Conservation (phyloP, 177 flowering plant species). For the Vitis hybrid region DNA sequence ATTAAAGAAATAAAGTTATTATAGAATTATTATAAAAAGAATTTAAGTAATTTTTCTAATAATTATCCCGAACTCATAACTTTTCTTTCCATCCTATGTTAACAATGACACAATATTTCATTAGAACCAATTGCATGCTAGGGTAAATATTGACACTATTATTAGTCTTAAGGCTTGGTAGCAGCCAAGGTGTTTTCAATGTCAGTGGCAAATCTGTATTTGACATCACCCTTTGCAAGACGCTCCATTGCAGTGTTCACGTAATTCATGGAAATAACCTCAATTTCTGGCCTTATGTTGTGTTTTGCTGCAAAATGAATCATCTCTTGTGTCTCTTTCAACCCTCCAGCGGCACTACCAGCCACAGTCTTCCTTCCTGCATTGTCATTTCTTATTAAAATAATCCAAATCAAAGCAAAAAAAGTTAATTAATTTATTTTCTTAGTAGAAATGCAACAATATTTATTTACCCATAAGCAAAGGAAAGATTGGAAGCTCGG, state of each 20-base stretch:
- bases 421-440: too few relatives aligned
- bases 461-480: constrained; percentile 34
- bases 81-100: too few relatives aligned
- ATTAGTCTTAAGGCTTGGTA: constrained; percentile 2
- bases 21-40: too few relatives aligned
- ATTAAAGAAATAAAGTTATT: too few relatives aligned
- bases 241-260: constrained; percentile 41
- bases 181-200: constrained; percentile 23
- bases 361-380: constrained; percentile 34
- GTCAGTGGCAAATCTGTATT: constrained; percentile 37
- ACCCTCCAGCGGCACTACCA: constrained; percentile 33
- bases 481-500: constrained; percentile 38
- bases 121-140: too few relatives aligned
- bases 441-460: too few relatives aligned
- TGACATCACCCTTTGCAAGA: constrained; percentile 27
- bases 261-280: constrained; percentile 30
- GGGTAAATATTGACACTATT: too few relatives aligned
- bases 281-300: constrained; percentile 30
- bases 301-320: constrained; percentile 40
- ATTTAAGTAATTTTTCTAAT: too few relatives aligned
- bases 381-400: neutral
- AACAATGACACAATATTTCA: too few relatives aligned
- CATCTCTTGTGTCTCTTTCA: constrained; percentile 49
- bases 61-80: too few relatives aligned
- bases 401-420: too few relatives aligned